Base-by-base conservation (phyloP, 2,329 filamentous ascomycete species). In the Rhynchosporium agropyri region DNA sequence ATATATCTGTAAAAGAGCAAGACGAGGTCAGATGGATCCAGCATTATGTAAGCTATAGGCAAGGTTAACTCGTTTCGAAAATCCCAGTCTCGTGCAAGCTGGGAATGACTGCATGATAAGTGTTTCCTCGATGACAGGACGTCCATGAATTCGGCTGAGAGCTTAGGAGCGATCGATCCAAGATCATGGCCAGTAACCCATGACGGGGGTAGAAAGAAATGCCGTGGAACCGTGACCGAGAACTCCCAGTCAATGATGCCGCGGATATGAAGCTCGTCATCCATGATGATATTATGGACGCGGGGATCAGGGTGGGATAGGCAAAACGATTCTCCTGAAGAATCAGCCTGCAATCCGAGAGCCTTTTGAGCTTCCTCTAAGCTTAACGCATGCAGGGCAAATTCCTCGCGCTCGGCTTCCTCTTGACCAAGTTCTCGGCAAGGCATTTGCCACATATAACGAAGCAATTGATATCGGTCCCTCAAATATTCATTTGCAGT, bases 191-290 rank as follows among this genome's bases (percentile, higher is more conserved):
- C 29, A 36, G 48, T 50, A 50, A 50, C 12, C 48, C 29, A 50
- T n/a, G 13, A 33, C 48, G 29, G 48, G 28, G 48, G 48, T 36
- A 50, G 48, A 50, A 50, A 50, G 29, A 8, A 4, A 33, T 33
- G 48, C 29, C 36, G 48, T 50, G 48, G 48, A 29, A 50, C 48
- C 12, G 29, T 50, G 20, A 50, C 29, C 29, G 48, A 50, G 29
- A n/a, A 50, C 48, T 36, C 48, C 29, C 29, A 50, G 48, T 50
- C 48, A 50, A 50, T 33, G 48, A 50, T 50, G 48, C 48, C 48
- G 29, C 29, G 48, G 48, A 50, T 50, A 50, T 50, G 29, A 50
- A 50, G 48, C 48, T 50, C 13, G 48, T 50, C 26, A 50, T 50
- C 48, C 29, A 50, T 12, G 29, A 50, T 50, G 29, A 50, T 50